Base-by-base conservation (phyloP, 1,284 basidiomycete species). In the Leccinum pachyderme region DNA sequence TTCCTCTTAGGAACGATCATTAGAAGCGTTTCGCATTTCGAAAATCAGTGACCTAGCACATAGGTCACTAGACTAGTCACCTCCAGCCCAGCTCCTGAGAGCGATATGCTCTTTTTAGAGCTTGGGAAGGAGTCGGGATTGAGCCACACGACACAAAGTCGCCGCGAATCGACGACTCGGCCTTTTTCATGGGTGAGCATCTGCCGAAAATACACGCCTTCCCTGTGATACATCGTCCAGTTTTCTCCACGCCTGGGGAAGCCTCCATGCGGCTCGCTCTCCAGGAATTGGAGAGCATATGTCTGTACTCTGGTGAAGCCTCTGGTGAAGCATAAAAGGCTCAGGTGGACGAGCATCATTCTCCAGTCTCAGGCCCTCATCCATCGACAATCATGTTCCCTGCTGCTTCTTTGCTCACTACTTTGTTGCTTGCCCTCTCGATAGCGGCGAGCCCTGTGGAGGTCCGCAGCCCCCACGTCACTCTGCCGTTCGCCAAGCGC, bases 391-490 rank as follows among this genome's bases (percentile, higher is more conserved):
- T 33, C 54, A 73, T 72, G 71, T 63, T 68, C 52, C 57, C 56
- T 24, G 53, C 58, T 48, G 56, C 69, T 39, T 71, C 70, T 52
- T 56, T 78, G 22, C 67, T 80, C 53, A 72, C 74, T 50, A 64
- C 72, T 47, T 57, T 72, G 43, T 63, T 79, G 44, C 66, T 81
- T 51, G 75, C 81, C 35, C 66, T 80, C 41, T 59, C 68, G 27
- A 78, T 81, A 35, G 72, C 72, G 45, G 78, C 78, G 45, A 76
- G 73, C 43, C 78, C 81, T 0, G 68, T 77, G 37, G 49, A 65
- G 44, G 63, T 27, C 29, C 18, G 29, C 29, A 35, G 18, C 29
- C 28, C 46, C 29, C 28, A 32, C 13, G 18, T 35, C 2, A 47
- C 46, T 47, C 13, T 48, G n/a, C 32, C 24, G 18, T 37, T 48